phyloP scores from a whole-genome alignment of 805 yeast species.

The Soucietia sequanensis region DNA sequence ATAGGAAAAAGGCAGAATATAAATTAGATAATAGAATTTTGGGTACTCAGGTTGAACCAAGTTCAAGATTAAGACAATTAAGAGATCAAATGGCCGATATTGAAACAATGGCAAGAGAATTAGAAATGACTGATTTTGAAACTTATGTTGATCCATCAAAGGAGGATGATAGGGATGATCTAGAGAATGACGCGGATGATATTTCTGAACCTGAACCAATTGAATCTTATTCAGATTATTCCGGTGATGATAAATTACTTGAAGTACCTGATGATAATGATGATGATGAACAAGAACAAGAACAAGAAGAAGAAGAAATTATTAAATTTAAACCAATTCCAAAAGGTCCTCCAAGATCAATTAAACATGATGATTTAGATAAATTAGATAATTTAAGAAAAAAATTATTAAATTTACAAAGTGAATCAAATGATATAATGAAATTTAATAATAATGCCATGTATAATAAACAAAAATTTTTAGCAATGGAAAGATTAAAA shows the following conservation, averaged over 20 bases:
- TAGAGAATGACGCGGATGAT: constrained; percentile 14
- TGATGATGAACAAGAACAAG: constrained; percentile 18
- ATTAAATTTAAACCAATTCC: constrained; percentile 15
- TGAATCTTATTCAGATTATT: not conserved
- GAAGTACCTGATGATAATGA: constrained; percentile 7
- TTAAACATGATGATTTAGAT: constrained; percentile 50
- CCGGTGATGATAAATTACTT: constrained; percentile 5
- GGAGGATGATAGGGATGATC: constrained; percentile 7
- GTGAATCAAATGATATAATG: constrained; percentile 73
- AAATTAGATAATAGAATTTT: constrained; percentile 44
- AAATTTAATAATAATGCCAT: constrained; percentile 63
- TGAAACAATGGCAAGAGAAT: constrained; percentile 78
- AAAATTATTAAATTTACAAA: constrained; percentile 60
- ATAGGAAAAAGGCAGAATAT: constrained; percentile 46
- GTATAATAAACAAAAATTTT: constrained; percentile 56
- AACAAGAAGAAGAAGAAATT: constrained; percentile 14
- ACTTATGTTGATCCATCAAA: constrained; percentile 20
- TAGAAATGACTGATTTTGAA: constrained; percentile 82
- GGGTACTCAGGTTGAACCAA: constrained; percentile 68
- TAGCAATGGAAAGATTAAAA: constrained; percentile 69
- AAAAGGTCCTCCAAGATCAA: constrained; percentile 38
- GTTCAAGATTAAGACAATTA: constrained; percentile 67
- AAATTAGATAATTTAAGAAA: constrained; percentile 55
- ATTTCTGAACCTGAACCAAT: constrained; percentile 7
- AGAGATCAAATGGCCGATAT: constrained; percentile 83